Evolutionary conservation across 2,329 filamentous ascomycete species (phyloP).

Genomic region (Colletotrichum higginsianum): DNA sequence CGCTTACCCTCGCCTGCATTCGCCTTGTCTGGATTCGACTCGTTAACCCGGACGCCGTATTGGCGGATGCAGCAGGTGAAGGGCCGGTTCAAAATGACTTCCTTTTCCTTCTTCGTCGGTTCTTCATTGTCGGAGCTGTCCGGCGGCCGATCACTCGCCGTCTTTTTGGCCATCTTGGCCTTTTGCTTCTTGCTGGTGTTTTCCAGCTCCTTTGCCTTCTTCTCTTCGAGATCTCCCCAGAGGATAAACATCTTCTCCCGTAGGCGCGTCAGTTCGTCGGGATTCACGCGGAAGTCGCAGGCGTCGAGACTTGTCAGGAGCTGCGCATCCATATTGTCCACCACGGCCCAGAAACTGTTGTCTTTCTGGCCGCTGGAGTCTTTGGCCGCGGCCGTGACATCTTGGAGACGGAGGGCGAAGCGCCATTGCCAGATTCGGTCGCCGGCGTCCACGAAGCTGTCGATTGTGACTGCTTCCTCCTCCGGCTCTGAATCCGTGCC

Average conservation of each 20-base stretch:
- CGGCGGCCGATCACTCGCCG: slow-evolving; percentile 50
- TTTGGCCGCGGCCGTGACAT: slow-evolving; percentile 61
- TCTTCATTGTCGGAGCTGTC: slow-evolving; percentile 56
- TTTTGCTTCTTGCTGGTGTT: slow-evolving; percentile 47
- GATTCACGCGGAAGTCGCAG: slow-evolving; percentile 68
- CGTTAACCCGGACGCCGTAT: slow-evolving; percentile 71
- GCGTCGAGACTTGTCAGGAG: slow-evolving; percentile 65
- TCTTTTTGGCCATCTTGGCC: slow-evolving; percentile 21
- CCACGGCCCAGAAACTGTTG: slow-evolving; percentile 75
- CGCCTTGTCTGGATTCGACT: slow-evolving; percentile 58
- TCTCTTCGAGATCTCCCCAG: slow-evolving; percentile 90
- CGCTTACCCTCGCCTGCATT: slow-evolving; percentile 61
- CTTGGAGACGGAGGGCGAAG: slow-evolving; percentile 85
- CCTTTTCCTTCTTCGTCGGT: background rate
- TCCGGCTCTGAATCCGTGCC: slow-evolving; percentile 49
- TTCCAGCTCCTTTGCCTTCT: slow-evolving; percentile 62
- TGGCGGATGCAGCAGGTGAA: slow-evolving; percentile 81
- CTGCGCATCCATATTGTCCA: slow-evolving; percentile 71
- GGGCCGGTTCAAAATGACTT: slow-evolving; percentile 66
- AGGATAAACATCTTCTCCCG: slow-evolving; percentile 81
- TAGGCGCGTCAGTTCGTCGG: slow-evolving; percentile 64
- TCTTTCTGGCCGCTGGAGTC: slow-evolving; percentile 52
- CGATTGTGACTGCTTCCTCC: slow-evolving; percentile 46
- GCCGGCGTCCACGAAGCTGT: slow-evolving; percentile 45
- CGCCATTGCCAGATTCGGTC: slow-evolving; percentile 81